Evolutionary conservation across 2,329 filamentous ascomycete species (phyloP), one percentile per base, ranked within the genome.

Genomic region (Botryosphaeria dothidea): DNA sequence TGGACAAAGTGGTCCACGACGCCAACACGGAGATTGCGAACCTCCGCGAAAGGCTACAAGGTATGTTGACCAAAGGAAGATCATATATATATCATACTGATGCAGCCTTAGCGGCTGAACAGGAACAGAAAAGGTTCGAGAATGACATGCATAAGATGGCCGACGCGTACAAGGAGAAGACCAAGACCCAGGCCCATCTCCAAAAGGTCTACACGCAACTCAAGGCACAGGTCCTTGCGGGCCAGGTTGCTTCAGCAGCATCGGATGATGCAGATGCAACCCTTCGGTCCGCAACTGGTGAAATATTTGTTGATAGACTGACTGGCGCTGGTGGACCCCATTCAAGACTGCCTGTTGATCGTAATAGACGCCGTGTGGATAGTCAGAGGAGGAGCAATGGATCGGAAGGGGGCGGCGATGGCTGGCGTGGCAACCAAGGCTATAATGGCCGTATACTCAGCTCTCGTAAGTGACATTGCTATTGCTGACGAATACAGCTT

Each of bases 1-100:
- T 93, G 73, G 90, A 95, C 70, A 90, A 90, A 70, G 81, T 91
- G 1, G 85, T 93, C 51, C 86, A 88, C 67, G 89, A 94, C 67
- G 91, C 92, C 7, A 93, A 94, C 71, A 76, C 85, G 0, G 88
- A 94, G 71, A 90, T 94, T 64, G 83, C 85, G 25, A 83, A 77
- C 45, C 78, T 95, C 15, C 87, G 90, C 61, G 84, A 86, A 31
- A 90, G 87, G 71, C 74, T 93, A 27, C 79, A 85, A 65, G 82
- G 91, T 90, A 67, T 64, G 83, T 11, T 70, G 3, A 36, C 45
- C 60, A 17, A 13, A 15, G 23, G 54, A 31, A 3, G 21, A 34
- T n/a, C 36, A 8, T 56, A 52, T 46, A 7, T 34, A 11, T 2
- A 9, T 25, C 9, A 45, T 46, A 46, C 45, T 60, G 17, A 62